phyloP scores from a whole-genome alignment of 768 basidiomycete genomes.

The Termitomyces sp. region DNA sequence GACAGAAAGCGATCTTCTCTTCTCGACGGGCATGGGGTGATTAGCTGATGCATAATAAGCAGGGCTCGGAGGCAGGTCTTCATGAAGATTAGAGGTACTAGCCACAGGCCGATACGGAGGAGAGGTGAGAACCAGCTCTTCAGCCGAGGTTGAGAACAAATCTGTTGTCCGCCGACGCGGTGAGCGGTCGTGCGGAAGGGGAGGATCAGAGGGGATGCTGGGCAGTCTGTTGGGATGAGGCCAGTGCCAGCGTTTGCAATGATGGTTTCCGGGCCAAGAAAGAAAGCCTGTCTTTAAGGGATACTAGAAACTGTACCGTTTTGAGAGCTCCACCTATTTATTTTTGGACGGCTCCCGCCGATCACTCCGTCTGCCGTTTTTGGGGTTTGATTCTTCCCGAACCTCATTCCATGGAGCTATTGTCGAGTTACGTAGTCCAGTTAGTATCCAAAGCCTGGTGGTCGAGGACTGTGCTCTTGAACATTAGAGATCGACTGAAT shows the following conservation, averaged over 20 bases:
- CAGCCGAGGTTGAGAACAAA: constrained; percentile 12
- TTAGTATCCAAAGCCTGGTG: too few relatives aligned
- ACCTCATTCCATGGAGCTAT: not conserved
- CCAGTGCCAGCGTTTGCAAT: not conserved
- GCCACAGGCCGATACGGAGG: constrained; percentile 31
- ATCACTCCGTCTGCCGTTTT: not conserved
- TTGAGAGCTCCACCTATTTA: not conserved
- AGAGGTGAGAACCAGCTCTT: constrained; percentile 19
- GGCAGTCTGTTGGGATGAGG: not conserved
- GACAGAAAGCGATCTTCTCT: constrained; percentile 15
- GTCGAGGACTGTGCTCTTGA: not conserved
- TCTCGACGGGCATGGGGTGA: constrained; percentile 14
- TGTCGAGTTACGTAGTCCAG: too few relatives aligned
- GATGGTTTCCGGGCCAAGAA: constrained; percentile 6
- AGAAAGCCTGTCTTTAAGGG: not conserved
- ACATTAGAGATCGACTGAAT: not conserved
- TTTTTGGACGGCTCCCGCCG: not conserved
- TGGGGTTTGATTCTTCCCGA: not conserved
- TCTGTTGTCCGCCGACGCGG: constrained; percentile 1
- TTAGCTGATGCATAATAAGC: constrained; percentile 17
- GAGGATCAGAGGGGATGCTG: not conserved
- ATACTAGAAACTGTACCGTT: not conserved
- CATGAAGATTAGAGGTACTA: constrained; percentile 26
- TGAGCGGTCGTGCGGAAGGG: not conserved
- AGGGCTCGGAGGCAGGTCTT: constrained; percentile 20